Evolutionary conservation across 495 filamentous ascomycete species (phyloP), one percentile per base, ranked within the genome.

Genomic region (Tuber indicum): DNA sequence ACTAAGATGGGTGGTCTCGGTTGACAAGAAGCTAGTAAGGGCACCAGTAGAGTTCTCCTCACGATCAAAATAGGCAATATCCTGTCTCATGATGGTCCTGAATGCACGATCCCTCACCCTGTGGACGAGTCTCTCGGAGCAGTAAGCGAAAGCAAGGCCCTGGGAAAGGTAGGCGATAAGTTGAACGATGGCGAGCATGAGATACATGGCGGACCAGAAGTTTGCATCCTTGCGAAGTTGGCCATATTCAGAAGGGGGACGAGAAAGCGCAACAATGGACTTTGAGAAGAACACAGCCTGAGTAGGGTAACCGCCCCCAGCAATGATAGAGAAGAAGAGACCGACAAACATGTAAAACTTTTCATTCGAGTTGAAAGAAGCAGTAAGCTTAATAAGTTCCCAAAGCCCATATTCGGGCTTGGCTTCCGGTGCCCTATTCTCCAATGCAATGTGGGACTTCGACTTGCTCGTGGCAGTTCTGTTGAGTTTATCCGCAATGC

Each of bases 201-300:
- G 88, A 84, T 96, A 99, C 94, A 99, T 97, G 75, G 91, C 84
- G 49, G 89, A 90, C 95, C 96, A 99, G 84, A 98, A 98, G 78
- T 96, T 90, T 66, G 90, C 90, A 66, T 92, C 89, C 4, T 87
- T 86, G 72, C 91, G 88, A 52, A 96, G 84, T 77, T 87, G 84
- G 66, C 52, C 87, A 76, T 84, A 89, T 81, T 85, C 49, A 7
- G 62, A 75, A 21, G 81, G 80, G 19, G 87, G 89, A 7, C 87
- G 84, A 1, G 91, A 89, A 19, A 94, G 85, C 1, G 92, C 86
- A 43, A 87, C 89, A 84, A 99, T 94, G 42, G 92, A 89, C 84
- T 97, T 97, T 78, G 93, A 92, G 79, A 97, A 97, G 84, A 98
- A 92, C 77, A 98, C 91, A 32, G 94, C 90, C 84, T 97, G 94